These are phyloP conservation scores for Fraxinus americana DNA, from an alignment of 257 asterid species.

Conservation along the genomic window DNA sequence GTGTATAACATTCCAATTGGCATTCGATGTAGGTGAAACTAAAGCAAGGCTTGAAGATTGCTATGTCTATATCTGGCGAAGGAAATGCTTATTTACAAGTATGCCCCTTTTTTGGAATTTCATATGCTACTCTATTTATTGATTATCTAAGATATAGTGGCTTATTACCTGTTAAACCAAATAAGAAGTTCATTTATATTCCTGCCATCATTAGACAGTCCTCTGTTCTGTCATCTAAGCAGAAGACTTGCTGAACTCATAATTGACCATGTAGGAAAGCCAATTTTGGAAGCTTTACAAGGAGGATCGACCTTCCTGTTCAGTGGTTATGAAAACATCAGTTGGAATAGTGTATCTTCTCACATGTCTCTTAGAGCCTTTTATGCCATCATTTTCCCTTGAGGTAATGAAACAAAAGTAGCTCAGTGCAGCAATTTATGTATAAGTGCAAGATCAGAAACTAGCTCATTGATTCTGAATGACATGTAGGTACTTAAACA, in stretches of 20 bases:
- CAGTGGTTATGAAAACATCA: constrained; percentile 85
- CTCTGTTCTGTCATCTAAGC: constrained; percentile 1
- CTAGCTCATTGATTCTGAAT: constrained; percentile 4
- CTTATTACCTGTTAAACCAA: constrained; percentile 9
- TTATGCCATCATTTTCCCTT: constrained; percentile 86
- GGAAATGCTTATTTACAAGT: constrained; percentile 96
- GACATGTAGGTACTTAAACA: constrained; percentile 80
- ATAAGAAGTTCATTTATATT: not conserved
- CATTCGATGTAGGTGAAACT: constrained; percentile 67
- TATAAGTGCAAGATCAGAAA: constrained; percentile 2
- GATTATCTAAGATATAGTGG: not conserved
- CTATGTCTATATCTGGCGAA: constrained; percentile 88
- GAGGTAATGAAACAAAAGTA: constrained; percentile 53
- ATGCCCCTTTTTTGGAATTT: constrained; percentile 26
- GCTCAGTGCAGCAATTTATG: not conserved
- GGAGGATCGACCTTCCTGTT: constrained; percentile 71
- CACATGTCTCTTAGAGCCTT: constrained; percentile 90
- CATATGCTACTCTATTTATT: constrained; percentile 1
- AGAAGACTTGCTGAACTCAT: constrained; percentile 8
- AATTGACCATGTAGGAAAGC: constrained; percentile 58
- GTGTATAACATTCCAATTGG: constrained; percentile 24
- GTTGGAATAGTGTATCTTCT: constrained; percentile 90
- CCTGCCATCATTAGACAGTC: not conserved
- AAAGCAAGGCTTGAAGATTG: constrained; percentile 92
- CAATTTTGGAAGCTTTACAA: constrained; percentile 98